phyloP scores from a whole-genome alignment of 768 basidiomycete genomes.

The Kwoniella bestiolae region DNA sequence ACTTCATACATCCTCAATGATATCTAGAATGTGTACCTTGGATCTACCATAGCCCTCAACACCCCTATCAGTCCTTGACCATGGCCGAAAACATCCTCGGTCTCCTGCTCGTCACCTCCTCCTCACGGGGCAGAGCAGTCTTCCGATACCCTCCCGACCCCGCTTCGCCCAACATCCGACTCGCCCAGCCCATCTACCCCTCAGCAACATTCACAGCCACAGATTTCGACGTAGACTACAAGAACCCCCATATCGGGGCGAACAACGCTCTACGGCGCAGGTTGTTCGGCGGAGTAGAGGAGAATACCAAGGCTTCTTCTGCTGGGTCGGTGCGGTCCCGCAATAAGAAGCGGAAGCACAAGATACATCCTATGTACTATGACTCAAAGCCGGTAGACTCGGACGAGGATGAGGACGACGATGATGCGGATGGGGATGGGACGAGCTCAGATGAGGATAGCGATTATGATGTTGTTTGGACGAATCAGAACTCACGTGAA shows the following conservation, averaged over 20 bases:
- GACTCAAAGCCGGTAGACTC: background rate
- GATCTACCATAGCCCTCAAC: background rate
- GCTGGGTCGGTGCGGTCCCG: background rate
- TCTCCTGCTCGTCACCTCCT: constrained; percentile 75
- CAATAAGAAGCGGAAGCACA: constrained; percentile 3
- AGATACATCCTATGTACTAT: constrained; percentile 5
- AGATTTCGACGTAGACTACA: constrained; percentile 22
- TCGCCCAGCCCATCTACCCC: constrained; percentile 67
- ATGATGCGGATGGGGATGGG: constrained; percentile 1
- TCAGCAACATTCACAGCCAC: constrained; percentile 41
- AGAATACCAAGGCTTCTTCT: constrained; percentile 1
- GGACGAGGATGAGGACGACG: constrained; percentile 9
- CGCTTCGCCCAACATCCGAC: constrained; percentile 64
- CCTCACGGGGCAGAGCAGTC: constrained; percentile 80
- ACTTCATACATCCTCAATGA: background rate
- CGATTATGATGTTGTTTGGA: constrained; percentile 26
- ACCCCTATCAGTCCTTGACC: background rate
- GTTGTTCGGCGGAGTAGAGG: constrained; percentile 2
- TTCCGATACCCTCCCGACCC: constrained; percentile 85
- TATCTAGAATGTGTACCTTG: background rate
- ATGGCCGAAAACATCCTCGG: constrained; percentile 65
- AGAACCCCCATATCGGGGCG: background rate
- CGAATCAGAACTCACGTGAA: constrained; percentile 6
- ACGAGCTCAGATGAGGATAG: constrained; percentile 26
- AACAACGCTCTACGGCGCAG: constrained; percentile 8